phyloP scores from a whole-genome alignment of 2,329 filamentous ascomycete species.

The Penicillium capsulatum region DNA sequence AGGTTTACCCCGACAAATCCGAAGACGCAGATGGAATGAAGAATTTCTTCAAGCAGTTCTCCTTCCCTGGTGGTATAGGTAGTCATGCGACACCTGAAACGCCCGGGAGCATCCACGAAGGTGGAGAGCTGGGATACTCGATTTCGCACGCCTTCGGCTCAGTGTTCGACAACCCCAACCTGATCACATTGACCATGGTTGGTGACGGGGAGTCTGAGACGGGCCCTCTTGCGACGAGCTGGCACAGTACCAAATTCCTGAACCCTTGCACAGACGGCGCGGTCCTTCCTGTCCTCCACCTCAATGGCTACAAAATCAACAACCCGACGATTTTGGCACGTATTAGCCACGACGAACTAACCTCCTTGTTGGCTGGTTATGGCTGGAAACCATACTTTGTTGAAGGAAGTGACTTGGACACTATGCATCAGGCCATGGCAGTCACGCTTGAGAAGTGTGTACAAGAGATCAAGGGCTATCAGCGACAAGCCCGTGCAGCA shows the following conservation, averaged over 20 bases:
- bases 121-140: conserved; percentile 76
- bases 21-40: conserved; percentile 66
- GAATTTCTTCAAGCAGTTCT: conserved; percentile 78
- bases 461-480: conserved; percentile 62
- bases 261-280: conserved; percentile 75
- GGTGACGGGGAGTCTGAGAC: conserved; percentile 80
- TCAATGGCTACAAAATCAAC: conserved; percentile 85
- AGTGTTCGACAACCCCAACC: conserved; percentile 69
- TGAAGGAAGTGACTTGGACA: conserved; percentile 66
- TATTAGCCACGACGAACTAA: conserved; percentile 69
- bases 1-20: conserved; percentile 71
- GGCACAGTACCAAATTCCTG: conserved; percentile 79
- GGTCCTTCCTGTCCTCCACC: conserved; percentile 70
- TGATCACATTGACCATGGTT: conserved; percentile 73
- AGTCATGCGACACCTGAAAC: conserved; percentile 76
- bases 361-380: conserved; percentile 66
- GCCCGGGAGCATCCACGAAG: conserved; percentile 71
- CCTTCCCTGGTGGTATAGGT: conserved; percentile 73
- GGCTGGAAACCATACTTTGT: conserved; percentile 79
- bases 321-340: conserved; percentile 71
- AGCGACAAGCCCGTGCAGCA: conserved; percentile 67
- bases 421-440: conserved; percentile 80
- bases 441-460: conserved; percentile 70
- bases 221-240: conserved; percentile 70
- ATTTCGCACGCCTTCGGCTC: conserved; percentile 74